Evolutionary conservation across 345 rosid genomes (phyloP).

Genomic region (Viola odorata): DNA sequence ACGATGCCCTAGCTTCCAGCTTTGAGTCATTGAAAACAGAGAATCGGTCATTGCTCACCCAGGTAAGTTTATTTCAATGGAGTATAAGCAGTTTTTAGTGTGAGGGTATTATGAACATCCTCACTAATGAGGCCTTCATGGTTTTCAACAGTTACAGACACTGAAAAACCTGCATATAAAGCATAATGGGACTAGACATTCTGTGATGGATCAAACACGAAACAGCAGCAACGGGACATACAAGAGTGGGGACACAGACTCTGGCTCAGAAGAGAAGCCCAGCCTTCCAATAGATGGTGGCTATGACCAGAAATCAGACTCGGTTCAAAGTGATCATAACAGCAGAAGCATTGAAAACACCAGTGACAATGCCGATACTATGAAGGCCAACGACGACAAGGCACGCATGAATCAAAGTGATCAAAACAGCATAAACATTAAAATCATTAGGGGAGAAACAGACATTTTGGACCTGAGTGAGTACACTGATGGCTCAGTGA

Average conservation of each 20-base stretch:
- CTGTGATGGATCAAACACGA: background rate
- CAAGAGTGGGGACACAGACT: background rate
- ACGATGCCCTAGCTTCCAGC: constrained; percentile 20
- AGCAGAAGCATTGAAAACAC: constrained; percentile 1
- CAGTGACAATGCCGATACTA: no score
- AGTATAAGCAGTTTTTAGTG: background rate
- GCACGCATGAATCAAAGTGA: constrained; percentile 2
- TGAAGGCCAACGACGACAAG: constrained; percentile 1
- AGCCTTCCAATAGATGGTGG: constrained; percentile 8
- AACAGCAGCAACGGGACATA: constrained; percentile 11
- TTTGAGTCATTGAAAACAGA: constrained; percentile 28
- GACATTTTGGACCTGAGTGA: constrained; percentile 9
- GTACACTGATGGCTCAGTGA: constrained; percentile 11
- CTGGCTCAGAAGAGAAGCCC: constrained; percentile 2
- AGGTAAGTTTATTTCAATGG: constrained; percentile 15
- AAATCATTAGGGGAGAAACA: constrained; percentile 5
- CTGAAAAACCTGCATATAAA: constrained; percentile 14
- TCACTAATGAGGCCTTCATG: constrained; percentile 2
- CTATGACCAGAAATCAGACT: background rate
- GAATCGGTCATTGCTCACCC: constrained; percentile 20
- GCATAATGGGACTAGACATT: constrained; percentile 1
- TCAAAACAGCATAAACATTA: background rate
- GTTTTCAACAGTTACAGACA: constrained; percentile 22
- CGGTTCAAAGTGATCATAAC: constrained; percentile 2
- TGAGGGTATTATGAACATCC: background rate